phyloP scores from a whole-genome alignment of 1,139 yeast genomes.

The Saccharomyces hybrid region DNA sequence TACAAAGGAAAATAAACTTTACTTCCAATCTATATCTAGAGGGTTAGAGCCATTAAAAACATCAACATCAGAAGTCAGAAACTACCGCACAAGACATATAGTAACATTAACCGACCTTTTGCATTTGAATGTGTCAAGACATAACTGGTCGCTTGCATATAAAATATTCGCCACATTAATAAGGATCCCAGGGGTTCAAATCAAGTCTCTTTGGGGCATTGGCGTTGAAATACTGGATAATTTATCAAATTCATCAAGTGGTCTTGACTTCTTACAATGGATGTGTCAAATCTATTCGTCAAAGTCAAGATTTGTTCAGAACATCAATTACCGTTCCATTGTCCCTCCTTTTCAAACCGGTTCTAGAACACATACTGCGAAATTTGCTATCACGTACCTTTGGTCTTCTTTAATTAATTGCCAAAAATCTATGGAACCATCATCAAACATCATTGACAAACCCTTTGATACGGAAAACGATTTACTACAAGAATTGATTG shows the following conservation, averaged over 20 bases:
- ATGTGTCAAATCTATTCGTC: constrained; percentile 25
- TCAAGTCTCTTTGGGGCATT: constrained; percentile 51
- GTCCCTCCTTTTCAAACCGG: constrained; percentile 35
- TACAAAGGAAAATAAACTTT: constrained; percentile 14
- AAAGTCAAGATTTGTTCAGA: constrained; percentile 18
- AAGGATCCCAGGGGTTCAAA: constrained; percentile 42
- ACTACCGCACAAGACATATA: constrained; percentile 22
- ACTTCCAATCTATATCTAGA: constrained; percentile 19
- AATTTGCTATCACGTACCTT: constrained; percentile 31
- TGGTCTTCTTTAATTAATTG: constrained; percentile 29
- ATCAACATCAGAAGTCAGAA: constrained; percentile 6
- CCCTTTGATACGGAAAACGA: constrained; percentile 3
- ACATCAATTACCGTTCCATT: constrained; percentile 13
- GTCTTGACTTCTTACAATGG: constrained; percentile 29
- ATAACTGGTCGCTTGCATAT: constrained; percentile 51
- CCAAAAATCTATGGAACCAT: constrained; percentile 8
- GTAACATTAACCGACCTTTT: constrained; percentile 29
- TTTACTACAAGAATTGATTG: constrained; percentile 17
- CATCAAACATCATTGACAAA: constrained; percentile 1
- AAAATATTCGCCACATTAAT: constrained; percentile 43
- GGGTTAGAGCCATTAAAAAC: constrained; percentile 17
- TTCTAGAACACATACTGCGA: constrained; percentile 32
- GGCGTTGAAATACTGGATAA: constrained; percentile 41
- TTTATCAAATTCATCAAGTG: constrained; percentile 8
- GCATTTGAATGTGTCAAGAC: constrained; percentile 35